Percentiles rank a stretch among this genome's conserved stretches.
Conservation (phyloP, 495 filamentous ascomycete genomes). For the Penicillium canariense region DNA sequence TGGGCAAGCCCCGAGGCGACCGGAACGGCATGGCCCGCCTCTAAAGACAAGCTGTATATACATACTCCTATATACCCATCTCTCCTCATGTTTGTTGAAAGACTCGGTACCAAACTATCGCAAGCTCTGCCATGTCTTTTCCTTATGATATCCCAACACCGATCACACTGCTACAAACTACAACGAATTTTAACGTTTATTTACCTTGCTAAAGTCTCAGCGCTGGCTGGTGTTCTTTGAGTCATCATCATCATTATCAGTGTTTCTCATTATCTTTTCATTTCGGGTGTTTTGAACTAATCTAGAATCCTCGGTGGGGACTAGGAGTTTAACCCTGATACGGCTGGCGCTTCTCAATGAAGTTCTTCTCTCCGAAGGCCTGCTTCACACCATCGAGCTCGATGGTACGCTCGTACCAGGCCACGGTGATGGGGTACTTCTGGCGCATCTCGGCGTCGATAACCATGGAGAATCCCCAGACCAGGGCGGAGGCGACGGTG, state of each 20-base stretch:
- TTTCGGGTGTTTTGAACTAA: not conserved
- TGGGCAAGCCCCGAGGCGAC: conserved; percentile 20
- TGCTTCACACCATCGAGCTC: conserved; percentile 49
- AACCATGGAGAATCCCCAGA: conserved; percentile 38
- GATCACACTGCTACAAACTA: not conserved
- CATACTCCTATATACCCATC: not conserved
- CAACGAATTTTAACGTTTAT: not conserved
- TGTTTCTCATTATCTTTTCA: not conserved
- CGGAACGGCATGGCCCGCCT: conserved; percentile 20
- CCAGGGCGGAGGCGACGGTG: conserved; percentile 40
- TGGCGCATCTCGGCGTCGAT: conserved; percentile 52
- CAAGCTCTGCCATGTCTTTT: not conserved
- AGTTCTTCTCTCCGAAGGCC: conserved; percentile 44
- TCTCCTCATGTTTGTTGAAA: not conserved
- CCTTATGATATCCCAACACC: not conserved
- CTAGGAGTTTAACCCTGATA: conserved; percentile 8
- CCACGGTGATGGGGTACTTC: conserved; percentile 41
- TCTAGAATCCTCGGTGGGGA: not conserved
- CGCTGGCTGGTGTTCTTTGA: too few relatives aligned
- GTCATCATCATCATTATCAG: not conserved
- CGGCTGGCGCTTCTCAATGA: conserved; percentile 42
- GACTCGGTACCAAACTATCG: not conserved
- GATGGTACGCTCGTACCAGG: conserved; percentile 43
- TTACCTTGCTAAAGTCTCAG: not conserved
- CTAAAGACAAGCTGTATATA: conserved; percentile 6